Evolutionary conservation across 331 rosid genomes (phyloP).

Genomic region (Acacia concinna): DNA sequence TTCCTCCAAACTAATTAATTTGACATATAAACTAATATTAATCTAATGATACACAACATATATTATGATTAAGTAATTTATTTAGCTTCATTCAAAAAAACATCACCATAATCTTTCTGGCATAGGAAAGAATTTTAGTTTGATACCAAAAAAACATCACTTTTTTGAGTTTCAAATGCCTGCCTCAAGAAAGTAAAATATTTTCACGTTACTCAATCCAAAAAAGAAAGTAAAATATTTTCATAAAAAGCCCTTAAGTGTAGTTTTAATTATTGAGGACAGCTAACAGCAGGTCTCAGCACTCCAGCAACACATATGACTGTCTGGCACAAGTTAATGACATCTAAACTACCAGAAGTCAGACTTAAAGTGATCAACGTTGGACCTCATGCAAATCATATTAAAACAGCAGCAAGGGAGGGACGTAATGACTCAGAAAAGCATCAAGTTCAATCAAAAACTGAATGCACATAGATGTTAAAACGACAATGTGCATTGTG

Average conservation of each 20-base stretch:
- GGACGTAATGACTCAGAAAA: background rate
- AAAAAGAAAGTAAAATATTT: background rate
- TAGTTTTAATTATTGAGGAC: background rate
- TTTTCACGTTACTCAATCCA: no score
- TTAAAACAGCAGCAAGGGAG: background rate
- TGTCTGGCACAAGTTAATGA: background rate
- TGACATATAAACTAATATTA: no score
- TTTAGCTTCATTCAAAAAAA: no score
- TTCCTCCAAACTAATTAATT: no score
- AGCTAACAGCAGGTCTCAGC: background rate
- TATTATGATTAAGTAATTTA: no score
- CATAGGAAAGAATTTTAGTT: background rate
- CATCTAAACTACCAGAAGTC: background rate
- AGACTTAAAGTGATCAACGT: background rate
- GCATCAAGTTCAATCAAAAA: background rate
- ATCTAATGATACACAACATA: no score
- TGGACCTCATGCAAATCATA: background rate
- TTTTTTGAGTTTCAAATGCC: background rate
- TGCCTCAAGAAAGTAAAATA: background rate
- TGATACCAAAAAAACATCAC: background rate
- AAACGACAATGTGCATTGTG: background rate
- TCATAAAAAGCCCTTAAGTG: background rate
- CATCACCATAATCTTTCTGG: background rate
- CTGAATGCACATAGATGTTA: background rate
- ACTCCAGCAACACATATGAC: background rate